A percentile compares a stretch with the other conserved stretches of the same genome.
Conservation (phyloP, 176 grass and related monocot genomes). For the Oryza nivara region DNA sequence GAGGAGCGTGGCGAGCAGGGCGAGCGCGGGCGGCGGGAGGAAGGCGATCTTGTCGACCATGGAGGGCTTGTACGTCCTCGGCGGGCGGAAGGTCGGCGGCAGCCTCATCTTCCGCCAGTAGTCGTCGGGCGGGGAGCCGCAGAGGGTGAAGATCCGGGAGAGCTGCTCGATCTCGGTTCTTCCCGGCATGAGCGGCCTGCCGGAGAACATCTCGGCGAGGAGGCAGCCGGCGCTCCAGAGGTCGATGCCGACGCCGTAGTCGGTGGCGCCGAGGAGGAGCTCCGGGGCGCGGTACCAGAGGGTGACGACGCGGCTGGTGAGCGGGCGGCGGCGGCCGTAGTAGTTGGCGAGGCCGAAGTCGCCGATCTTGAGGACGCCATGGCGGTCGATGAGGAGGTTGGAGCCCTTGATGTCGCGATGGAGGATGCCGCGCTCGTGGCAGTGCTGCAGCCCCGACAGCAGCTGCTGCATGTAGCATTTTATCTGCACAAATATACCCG, state of each 20-base stretch:
- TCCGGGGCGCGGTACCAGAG: constrained; percentile 60
- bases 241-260: constrained; percentile 57
- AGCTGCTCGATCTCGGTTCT: constrained; percentile 63
- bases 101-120: constrained; percentile 64
- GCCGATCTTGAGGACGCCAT: constrained; percentile 60
- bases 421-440: constrained; percentile 63
- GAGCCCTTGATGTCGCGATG: constrained; percentile 68
- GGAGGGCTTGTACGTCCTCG: constrained; percentile 44
- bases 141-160: constrained; percentile 58
- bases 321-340: constrained; percentile 50
- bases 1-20: constrained; percentile 55
- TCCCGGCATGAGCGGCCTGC: constrained; percentile 44
- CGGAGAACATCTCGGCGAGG: constrained; percentile 58
- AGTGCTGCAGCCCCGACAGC: constrained; percentile 54
- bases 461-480: constrained; percentile 62
- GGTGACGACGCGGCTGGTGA: constrained; percentile 59
- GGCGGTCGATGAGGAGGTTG: constrained; percentile 55
- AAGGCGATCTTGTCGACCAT: constrained; percentile 50
- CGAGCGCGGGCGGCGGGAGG: constrained; percentile 42
- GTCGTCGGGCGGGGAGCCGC: constrained; percentile 66
- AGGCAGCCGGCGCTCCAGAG: constrained; percentile 66
- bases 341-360: constrained; percentile 61
- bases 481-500: constrained; percentile 17
- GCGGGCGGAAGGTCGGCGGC: constrained; percentile 37
- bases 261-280: constrained; percentile 47